Evolutionary conservation across 257 asterid species (phyloP).

Genomic region (Solanum piurae): DNA sequence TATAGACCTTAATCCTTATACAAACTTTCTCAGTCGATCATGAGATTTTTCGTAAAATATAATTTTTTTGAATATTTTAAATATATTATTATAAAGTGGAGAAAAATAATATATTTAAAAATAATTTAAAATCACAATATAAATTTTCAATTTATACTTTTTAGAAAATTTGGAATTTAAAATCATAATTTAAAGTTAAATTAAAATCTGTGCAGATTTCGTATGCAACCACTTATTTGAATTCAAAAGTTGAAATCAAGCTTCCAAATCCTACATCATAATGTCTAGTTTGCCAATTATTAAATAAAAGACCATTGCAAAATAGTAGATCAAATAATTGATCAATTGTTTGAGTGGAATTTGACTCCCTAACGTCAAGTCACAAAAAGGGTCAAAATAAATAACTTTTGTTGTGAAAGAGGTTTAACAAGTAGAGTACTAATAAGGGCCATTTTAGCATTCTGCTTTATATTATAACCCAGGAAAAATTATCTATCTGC

Average conservation of each 20-base stretch:
- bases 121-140: too few species aligned
- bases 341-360: neutral
- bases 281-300: neutral
- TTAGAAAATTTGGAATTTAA: too few species aligned
- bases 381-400: neutral
- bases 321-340: neutral
- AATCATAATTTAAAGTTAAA: too few species aligned
- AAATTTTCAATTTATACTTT: too few species aligned
- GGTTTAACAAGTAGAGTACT: neutral
- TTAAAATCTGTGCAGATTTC: neutral
- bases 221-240: too few species aligned
- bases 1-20: too few species aligned
- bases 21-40: neutral
- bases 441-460: neutral
- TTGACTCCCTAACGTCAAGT: neutral
- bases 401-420: neutral
- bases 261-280: too few species aligned
- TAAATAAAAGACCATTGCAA: neutral
- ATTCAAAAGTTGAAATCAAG: too few species aligned
- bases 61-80: too few species aligned
- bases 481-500: too few species aligned
- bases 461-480: neutral
- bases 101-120: too few species aligned
- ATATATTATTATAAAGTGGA: too few species aligned
- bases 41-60: neutral